phyloP scores from a whole-genome alignment of 108 stramenopile genomes.

The Skeletonema grethae region DNA sequence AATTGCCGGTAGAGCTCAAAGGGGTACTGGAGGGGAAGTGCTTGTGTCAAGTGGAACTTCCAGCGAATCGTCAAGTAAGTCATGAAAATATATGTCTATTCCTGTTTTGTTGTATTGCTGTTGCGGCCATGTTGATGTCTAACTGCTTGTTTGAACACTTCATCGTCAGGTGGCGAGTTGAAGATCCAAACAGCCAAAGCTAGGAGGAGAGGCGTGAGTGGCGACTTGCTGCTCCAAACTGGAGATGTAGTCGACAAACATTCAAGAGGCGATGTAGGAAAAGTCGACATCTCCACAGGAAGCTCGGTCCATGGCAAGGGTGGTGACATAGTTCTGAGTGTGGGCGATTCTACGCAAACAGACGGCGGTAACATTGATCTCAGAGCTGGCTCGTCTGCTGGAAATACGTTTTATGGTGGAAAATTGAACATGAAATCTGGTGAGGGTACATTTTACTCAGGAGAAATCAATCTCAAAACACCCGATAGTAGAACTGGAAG shows the following conservation, averaged over 20 bases:
- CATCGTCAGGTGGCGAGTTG: constrained; percentile 5
- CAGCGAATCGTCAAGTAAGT: constrained; percentile 15
- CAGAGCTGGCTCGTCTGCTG: neutral
- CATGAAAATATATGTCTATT: neutral
- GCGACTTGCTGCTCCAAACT: constrained; percentile 8
- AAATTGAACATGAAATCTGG: constrained; percentile 11
- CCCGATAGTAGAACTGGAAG: constrained; percentile 1
- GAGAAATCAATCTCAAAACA: constrained; percentile 11
- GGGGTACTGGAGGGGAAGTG: constrained; percentile 13
- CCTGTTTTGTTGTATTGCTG: neutral
- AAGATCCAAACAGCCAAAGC: constrained; percentile 6
- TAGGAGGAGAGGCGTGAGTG: constrained; percentile 7
- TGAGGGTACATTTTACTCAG: neutral
- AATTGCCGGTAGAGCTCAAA: constrained; percentile 16
- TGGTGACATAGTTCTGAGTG: neutral
- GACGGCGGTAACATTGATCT: constrained; percentile 2
- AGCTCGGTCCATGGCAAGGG: neutral
- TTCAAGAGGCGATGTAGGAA: constrained; percentile 8
- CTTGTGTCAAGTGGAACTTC: constrained; percentile 6
- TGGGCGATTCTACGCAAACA: neutral
- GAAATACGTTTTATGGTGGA: constrained; percentile 1
- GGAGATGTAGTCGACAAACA: constrained; percentile 20
- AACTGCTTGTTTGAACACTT: neutral
- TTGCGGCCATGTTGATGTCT: neutral
- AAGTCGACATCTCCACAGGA: neutral